Conservation (phyloP, 2,329 filamentous ascomycete species). For the Microsporum ferrugineum region DNA sequence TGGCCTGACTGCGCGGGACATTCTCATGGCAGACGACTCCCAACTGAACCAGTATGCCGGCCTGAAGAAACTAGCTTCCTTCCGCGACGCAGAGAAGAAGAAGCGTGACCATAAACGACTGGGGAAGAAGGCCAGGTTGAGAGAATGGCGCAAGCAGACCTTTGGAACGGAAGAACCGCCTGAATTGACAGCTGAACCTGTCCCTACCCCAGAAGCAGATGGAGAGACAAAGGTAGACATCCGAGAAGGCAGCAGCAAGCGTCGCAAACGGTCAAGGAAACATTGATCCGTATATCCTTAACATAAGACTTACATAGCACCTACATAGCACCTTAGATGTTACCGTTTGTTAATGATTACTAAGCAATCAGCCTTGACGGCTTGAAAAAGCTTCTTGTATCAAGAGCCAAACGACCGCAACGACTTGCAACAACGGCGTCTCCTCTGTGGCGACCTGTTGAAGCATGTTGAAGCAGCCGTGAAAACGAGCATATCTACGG, state of each 20-base stretch:
- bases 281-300: constrained; percentile 18
- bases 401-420: not conserved
- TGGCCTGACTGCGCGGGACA: constrained; percentile 79
- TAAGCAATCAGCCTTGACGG: not conserved
- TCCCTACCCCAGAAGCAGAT: constrained; percentile 3
- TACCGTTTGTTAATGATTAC: not conserved
- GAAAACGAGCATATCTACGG: too few relatives aligned
- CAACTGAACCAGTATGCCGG: constrained; percentile 84
- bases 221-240: constrained; percentile 29
- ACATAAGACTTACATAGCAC: too few relatives aligned
- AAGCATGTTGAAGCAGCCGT: not conserved
- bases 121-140: constrained; percentile 80
- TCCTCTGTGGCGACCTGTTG: not conserved
- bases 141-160: constrained; percentile 68
- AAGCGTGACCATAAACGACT: constrained; percentile 74
- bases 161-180: constrained; percentile 48
- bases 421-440: not conserved
- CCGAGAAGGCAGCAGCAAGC: constrained; percentile 29
- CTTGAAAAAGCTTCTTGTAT: not conserved
- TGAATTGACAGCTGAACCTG: constrained; percentile 11
- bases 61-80: constrained; percentile 86
- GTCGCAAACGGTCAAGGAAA: constrained; percentile 38
- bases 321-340: too few relatives aligned
- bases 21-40: constrained; percentile 76
- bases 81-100: constrained; percentile 83